phyloP scores from a whole-genome alignment of 2,329 filamentous ascomycete genomes.

The Diaporthe destruens region DNA sequence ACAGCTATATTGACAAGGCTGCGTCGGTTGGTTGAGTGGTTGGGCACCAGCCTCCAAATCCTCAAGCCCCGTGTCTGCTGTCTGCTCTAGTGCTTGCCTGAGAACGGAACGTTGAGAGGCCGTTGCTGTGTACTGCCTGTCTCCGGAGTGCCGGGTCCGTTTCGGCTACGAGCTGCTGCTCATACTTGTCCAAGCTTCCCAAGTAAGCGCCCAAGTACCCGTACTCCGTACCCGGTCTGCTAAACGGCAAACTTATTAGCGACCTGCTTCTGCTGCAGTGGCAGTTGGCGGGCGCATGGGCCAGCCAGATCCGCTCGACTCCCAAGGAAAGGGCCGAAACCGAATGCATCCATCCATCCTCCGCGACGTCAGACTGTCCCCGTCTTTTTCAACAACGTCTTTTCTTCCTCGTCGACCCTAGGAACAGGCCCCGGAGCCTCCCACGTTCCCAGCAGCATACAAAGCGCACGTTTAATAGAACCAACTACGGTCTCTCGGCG shows the following conservation, averaged over 20 bases:
- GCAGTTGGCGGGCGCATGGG: conserved; percentile 11
- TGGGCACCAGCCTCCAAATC: conserved; percentile 25
- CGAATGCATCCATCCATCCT: conserved; percentile 21
- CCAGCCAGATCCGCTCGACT: conserved; percentile 10
- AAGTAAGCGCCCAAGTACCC: not conserved
- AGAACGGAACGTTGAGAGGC: not conserved
- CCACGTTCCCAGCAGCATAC: conserved; percentile 14
- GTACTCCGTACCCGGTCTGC: conserved; percentile 8
- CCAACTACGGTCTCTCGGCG: conserved; percentile 2
- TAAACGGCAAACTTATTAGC: conserved; percentile 2
- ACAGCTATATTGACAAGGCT: not conserved
- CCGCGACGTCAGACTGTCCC: conserved; percentile 22
- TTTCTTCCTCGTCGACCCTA: conserved; percentile 7
- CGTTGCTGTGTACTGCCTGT: not conserved
- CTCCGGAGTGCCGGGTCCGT: conserved; percentile 17
- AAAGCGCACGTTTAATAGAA: conserved; percentile 23
- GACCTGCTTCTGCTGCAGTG: not conserved
- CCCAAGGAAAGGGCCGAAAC: conserved; percentile 11
- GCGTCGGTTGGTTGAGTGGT: conserved; percentile 11
- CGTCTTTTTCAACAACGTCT: conserved; percentile 19
- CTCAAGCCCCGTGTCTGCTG: not conserved
- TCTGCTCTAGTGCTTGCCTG: not conserved
- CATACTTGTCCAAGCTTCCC: no score
- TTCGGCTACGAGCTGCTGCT: conserved; percentile 6
- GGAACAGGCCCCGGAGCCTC: not conserved